phyloP scores from a whole-genome alignment of 495 filamentous ascomycete species.

The Penicillium ochrochloron region DNA sequence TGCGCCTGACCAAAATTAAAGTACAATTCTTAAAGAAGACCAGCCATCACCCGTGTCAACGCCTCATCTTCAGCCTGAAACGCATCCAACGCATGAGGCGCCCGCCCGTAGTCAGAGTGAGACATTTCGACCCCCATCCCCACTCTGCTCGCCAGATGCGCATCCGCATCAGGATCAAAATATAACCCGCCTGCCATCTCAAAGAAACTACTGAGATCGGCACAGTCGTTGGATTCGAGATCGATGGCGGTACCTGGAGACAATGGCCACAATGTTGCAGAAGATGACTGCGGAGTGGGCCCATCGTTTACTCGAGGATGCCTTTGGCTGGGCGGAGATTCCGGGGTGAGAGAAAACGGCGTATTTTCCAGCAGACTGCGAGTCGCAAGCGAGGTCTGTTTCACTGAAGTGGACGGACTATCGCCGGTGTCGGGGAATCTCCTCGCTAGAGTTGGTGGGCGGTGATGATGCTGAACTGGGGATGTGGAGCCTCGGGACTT shows the following conservation, averaged over 20 bases:
- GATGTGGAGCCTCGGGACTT: conserved; percentile 6
- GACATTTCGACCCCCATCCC: conserved; percentile 21
- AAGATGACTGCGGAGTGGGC: conserved; percentile 21
- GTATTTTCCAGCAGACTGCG: conserved; percentile 10
- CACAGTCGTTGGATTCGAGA: conserved; percentile 34
- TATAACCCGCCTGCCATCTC: conserved; percentile 49
- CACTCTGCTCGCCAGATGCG: conserved; percentile 17
- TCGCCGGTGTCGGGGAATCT: neutral
- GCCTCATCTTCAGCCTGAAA: conserved; percentile 50
- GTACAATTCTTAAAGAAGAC: conserved; percentile 31
- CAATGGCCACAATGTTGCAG: conserved; percentile 30
- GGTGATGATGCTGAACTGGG: neutral
- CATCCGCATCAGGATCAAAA: conserved; percentile 33
- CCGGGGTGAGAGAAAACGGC: conserved; percentile 4
- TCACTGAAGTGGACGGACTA: neutral
- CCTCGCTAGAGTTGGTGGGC: neutral
- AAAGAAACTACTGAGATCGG: conserved; percentile 52
- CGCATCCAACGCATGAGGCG: conserved; percentile 29
- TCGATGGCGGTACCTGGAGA: conserved; percentile 21
- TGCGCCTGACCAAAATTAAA: neutral
- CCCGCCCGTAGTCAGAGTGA: conserved; percentile 10
- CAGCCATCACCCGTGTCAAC: conserved; percentile 47
- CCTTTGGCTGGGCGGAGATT: conserved; percentile 15
- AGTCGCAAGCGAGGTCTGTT: neutral
- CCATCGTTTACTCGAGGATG: conserved; percentile 15